Evolutionary conservation across 176 grass and related monocot species (phyloP).

Genomic region (Hordeum vulgare): DNA sequence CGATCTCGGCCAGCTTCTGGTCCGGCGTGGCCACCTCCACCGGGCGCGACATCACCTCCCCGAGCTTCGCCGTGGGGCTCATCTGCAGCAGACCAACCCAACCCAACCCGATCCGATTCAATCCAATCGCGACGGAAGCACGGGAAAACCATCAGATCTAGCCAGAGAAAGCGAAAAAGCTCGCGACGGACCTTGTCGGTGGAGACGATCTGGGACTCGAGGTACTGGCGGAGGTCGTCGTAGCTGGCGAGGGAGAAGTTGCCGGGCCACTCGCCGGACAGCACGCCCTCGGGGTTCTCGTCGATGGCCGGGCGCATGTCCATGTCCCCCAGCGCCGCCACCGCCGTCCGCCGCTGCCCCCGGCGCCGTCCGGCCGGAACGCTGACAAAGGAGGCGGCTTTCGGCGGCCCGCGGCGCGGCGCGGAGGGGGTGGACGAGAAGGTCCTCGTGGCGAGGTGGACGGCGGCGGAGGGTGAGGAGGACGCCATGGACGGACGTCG

Average conservation of each 20-base stretch:
- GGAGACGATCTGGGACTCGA: not conserved
- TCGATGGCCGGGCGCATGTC: not conserved
- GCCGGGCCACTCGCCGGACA: not conserved
- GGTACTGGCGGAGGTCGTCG: not conserved
- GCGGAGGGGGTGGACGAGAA: not conserved
- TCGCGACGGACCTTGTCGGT: not conserved
- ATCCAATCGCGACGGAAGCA: not conserved
- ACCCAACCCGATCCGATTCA: not conserved
- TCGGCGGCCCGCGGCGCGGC: not conserved
- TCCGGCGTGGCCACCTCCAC: constrained; percentile 40
- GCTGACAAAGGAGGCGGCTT: not conserved
- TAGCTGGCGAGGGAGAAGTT: constrained; percentile 15
- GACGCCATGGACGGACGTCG: not conserved
- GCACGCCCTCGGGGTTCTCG: not conserved
- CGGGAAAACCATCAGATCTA: not conserved
- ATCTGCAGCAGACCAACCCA: not conserved
- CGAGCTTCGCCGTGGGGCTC: constrained; percentile 41
- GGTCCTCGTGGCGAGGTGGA: not conserved
- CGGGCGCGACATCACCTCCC: constrained; percentile 57
- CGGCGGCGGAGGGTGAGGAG: not conserved
- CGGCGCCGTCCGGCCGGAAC: not conserved
- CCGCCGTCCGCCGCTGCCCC: not conserved
- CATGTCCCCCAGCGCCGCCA: not conserved
- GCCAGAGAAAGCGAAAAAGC: too few relatives aligned
- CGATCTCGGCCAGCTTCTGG: not conserved